Evolutionary conservation across 2,329 filamentous ascomycete species (phyloP).

Genomic region (Alternaria sp.): DNA sequence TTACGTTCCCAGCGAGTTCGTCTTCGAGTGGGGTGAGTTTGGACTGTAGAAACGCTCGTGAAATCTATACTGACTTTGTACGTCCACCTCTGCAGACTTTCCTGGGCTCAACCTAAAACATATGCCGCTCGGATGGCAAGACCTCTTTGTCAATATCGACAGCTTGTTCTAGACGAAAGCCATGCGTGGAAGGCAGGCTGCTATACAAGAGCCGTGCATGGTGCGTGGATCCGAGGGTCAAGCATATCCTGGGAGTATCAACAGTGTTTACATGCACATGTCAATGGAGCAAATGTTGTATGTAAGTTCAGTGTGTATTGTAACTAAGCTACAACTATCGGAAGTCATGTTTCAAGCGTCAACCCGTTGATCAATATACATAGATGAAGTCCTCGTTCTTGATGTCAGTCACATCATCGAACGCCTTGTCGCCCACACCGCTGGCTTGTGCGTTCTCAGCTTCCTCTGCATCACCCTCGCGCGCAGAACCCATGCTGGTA

Average conservation of each 20-base stretch:
- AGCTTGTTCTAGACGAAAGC: slow-evolving; percentile 28
- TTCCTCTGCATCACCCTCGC: slow-evolving; percentile 49
- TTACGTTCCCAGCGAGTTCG: slow-evolving; percentile 62
- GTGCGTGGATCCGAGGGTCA: neutral
- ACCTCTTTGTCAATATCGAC: slow-evolving; percentile 56
- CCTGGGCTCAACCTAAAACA: slow-evolving; percentile 61
- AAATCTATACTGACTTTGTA: neutral
- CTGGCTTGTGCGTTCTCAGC: slow-evolving; percentile 30
- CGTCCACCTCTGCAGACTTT: slow-evolving; percentile 48
- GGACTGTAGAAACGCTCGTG: neutral
- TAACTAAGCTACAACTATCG: neutral
- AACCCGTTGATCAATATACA: slow-evolving; percentile 47
- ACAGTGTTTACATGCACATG: neutral
- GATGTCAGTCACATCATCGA: slow-evolving; percentile 66
- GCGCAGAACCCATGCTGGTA: slow-evolving; percentile 62
- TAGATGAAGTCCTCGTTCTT: slow-evolving; percentile 71
- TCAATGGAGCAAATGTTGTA: neutral
- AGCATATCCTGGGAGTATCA: neutral
- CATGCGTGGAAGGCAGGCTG: neutral
- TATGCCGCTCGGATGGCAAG: slow-evolving; percentile 56
- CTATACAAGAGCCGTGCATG: neutral
- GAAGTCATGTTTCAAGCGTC: neutral
- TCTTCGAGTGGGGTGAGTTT: slow-evolving; percentile 58
- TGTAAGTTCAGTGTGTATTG: neutral
- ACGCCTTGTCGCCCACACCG: slow-evolving; percentile 56